Base-by-base conservation (phyloP, 164 flowering plant species). In the Taxillus chinensis region DNA sequence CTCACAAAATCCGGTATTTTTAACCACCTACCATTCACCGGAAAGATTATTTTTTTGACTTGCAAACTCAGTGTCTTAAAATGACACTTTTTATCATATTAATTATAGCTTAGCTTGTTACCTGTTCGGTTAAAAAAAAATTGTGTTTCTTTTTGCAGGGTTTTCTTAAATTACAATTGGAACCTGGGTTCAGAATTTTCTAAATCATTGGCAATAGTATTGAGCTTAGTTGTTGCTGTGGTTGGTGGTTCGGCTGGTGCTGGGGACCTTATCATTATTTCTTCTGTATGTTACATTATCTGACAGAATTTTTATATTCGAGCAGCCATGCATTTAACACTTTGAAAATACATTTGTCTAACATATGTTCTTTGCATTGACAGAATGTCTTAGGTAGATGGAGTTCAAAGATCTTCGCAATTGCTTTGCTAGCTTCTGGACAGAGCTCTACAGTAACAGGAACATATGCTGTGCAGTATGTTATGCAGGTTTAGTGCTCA, bases 361-460 rank as follows among this genome's bases (percentile, higher is more conserved):
- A n/a, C n/a, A n/a, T n/a, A n/a, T n/a, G n/a, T n/a, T n/a, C n/a
- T n/a, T n/a, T n/a, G n/a, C 37, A 3, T 41, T 58, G 43, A 45
- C 74, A 92, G 98, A 87, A 89, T 70, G 96, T 89, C 57, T 72
- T 92, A 58, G 98, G 98, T 11, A 87, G 72, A 39, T 92, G 96
- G 96, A 89, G 96, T 66, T 92, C 96, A 58, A 92, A 89, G 75
- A 75, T 92, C 62, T 92, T 92, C 72, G 96, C 91, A 63, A 70
- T 92, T 72, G 98, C 98, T 39, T 82, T 92, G 74, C 77, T 89
- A 61, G 98, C 98, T 61, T 92, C 95, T 42, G 98, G 98, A 61
- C 98, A 89, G 71, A 89, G 98, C 79, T 92, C 96, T 54, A 92
- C 98, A n/a, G 84, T 92, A 53, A 92, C 98, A 39, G 98, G 98